phyloP scores from a whole-genome alignment of 768 basidiomycete species.

The Mycena rebaudengoi region DNA sequence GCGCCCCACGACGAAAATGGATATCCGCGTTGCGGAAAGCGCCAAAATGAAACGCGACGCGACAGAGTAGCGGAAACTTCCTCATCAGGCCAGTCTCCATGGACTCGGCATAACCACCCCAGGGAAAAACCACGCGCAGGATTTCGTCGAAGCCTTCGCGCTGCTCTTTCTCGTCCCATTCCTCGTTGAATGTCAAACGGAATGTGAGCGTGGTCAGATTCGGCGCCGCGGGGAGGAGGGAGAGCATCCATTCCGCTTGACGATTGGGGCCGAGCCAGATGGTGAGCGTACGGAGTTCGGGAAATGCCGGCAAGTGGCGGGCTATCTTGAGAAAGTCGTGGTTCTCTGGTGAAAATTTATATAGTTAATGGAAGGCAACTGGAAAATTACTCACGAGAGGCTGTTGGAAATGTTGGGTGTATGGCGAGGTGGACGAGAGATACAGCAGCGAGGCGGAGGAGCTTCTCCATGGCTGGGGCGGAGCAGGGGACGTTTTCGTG shows the following conservation, averaged over 20 bases:
- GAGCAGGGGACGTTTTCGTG: not conserved
- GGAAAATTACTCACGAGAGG: not conserved
- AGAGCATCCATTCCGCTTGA: not conserved
- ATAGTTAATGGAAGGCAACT: not conserved
- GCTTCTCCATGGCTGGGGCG: not conserved
- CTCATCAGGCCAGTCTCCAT: not conserved
- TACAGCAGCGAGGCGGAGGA: not conserved
- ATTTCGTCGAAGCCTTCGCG: not conserved
- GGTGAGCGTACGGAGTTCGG: not conserved
- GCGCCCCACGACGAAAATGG: constrained; percentile 1
- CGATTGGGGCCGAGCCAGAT: not conserved
- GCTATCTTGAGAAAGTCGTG: not conserved
- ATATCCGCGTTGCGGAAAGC: not conserved
- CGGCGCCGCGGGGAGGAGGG: not conserved
- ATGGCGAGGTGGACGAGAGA: not conserved
- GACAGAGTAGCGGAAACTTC: not conserved
- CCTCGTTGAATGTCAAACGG: not conserved
- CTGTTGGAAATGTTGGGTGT: too few species aligned
- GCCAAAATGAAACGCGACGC: not conserved
- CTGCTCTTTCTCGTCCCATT: not conserved
- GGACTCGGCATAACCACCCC: not conserved
- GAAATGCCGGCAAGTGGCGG: not conserved
- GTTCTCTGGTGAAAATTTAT: too few species aligned
- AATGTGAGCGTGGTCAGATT: not conserved
- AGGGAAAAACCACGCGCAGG: not conserved